Percentiles rank a stretch among this genome's conserved stretches.
These are phyloP conservation scores for Lipomyces mesembrius DNA, from an alignment of 805 yeast species.

Conservation along the genomic window DNA sequence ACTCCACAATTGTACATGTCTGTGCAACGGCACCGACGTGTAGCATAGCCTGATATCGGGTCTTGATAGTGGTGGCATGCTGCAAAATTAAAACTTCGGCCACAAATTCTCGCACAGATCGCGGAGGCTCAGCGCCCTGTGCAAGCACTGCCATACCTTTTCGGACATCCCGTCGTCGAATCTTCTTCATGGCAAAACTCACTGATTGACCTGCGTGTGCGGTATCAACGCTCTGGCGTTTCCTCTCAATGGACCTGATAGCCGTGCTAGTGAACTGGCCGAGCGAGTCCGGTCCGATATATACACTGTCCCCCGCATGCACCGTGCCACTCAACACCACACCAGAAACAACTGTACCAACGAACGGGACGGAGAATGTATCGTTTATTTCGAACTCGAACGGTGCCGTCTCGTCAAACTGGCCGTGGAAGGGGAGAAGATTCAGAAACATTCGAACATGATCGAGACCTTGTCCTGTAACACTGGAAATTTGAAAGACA, in stretches of 20 bases:
- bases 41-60: constrained; percentile 37
- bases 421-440: constrained; percentile 34
- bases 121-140: constrained; percentile 21
- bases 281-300: constrained; percentile 36
- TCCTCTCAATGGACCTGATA: constrained; percentile 36
- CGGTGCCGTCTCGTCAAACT: constrained; percentile 26
- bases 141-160: constrained; percentile 37
- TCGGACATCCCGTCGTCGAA: constrained; percentile 35
- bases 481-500: constrained; percentile 37
- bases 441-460: constrained; percentile 32
- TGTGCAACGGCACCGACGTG: constrained; percentile 38
- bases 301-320: constrained; percentile 32
- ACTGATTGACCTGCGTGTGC: constrained; percentile 38
- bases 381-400: constrained; percentile 36
- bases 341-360: constrained; percentile 38
- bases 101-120: constrained; percentile 32
- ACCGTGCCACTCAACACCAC: constrained; percentile 31
- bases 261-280: constrained; percentile 33
- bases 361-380: constrained; percentile 38
- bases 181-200: constrained; percentile 33
- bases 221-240: constrained; percentile 33
- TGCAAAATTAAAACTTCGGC: constrained; percentile 38
- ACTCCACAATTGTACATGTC: constrained; percentile 34
- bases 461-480: constrained; percentile 37
- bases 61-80: constrained; percentile 37